A percentile compares a stretch with the other conserved stretches of the same genome.
Conservation (phyloP, 306 rosid genomes). For the Dryas alaskensis region DNA sequence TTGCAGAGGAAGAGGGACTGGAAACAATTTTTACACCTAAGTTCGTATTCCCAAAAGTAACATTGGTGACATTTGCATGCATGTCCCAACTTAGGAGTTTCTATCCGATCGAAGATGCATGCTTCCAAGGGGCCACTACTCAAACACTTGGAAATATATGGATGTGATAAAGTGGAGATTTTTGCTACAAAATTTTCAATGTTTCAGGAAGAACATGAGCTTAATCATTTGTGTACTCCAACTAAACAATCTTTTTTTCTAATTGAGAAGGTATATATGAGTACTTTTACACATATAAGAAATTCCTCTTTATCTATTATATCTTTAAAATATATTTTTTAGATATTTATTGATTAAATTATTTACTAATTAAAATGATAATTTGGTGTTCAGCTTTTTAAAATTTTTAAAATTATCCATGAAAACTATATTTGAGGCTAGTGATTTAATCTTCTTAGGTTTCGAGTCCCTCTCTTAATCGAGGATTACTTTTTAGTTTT, state of each 20-base stretch:
- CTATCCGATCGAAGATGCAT: conserved; percentile 4
- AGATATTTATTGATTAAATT: no score
- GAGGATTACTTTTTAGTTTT: no score
- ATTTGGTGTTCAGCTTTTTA: no score
- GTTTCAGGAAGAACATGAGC: not conserved
- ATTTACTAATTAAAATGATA: no score
- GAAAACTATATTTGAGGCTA: no score
- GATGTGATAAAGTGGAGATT: not conserved
- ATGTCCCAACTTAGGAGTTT: conserved; percentile 11
- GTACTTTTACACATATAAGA: no score
- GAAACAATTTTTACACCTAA: not conserved
- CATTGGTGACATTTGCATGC: not conserved
- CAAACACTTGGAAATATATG: not conserved
- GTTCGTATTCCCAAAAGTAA: conserved; percentile 9
- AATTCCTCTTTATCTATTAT: no score
- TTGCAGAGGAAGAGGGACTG: conserved; percentile 8
- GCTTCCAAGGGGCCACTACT: conserved; percentile 21
- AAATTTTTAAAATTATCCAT: no score
- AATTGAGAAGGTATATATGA: conserved; percentile 6
- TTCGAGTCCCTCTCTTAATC: no score
- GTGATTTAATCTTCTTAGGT: no score
- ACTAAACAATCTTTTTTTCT: not conserved
- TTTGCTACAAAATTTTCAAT: not conserved
- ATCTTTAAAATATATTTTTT: no score
- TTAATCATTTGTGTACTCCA: not conserved